Conservation (phyloP, 2,329 filamentous ascomycete species). For the Knufia petricola region DNA sequence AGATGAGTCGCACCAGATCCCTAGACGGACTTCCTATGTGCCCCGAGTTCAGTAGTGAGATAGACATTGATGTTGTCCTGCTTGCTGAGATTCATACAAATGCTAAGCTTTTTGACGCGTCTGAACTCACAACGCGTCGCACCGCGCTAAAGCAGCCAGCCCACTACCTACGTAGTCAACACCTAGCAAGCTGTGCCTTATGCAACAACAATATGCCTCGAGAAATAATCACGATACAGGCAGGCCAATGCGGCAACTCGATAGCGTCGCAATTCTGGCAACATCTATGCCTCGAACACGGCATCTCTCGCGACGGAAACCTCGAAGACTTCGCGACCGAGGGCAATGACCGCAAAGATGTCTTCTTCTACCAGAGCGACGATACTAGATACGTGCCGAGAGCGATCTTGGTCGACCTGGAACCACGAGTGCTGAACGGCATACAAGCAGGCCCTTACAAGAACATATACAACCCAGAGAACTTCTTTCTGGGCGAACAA, state of each 20-base stretch:
- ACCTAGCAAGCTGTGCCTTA: not conserved
- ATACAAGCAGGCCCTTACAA: constrained; percentile 92
- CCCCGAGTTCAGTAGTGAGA: too few species aligned
- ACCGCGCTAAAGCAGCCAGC: not conserved
- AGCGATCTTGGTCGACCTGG: constrained; percentile 88
- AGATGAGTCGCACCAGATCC: too few species aligned
- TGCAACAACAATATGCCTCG: constrained; percentile 30
- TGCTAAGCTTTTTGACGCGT: not conserved
- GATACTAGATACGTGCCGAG: constrained; percentile 96
- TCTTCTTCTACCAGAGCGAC: constrained; percentile 98
- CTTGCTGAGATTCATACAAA: too few species aligned
- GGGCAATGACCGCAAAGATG: constrained; percentile 94
- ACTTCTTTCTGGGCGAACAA: constrained; percentile 93
- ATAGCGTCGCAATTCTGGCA: constrained; percentile 94
- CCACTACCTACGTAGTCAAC: not conserved
- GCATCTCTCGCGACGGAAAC: constrained; percentile 94
- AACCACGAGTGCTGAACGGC: constrained; percentile 80
- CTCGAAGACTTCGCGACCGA: constrained; percentile 96
- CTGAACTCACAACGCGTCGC: not conserved
- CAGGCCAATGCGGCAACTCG: constrained; percentile 50
- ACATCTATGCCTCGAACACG: constrained; percentile 94
- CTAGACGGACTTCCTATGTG: too few species aligned
- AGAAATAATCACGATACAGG: constrained; percentile 98
- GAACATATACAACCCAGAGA: constrained; percentile 99
- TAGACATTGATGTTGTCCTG: too few species aligned